Conservation (phyloP, 148 eudicot genomes). For the Rhododendron simsii region DNA sequence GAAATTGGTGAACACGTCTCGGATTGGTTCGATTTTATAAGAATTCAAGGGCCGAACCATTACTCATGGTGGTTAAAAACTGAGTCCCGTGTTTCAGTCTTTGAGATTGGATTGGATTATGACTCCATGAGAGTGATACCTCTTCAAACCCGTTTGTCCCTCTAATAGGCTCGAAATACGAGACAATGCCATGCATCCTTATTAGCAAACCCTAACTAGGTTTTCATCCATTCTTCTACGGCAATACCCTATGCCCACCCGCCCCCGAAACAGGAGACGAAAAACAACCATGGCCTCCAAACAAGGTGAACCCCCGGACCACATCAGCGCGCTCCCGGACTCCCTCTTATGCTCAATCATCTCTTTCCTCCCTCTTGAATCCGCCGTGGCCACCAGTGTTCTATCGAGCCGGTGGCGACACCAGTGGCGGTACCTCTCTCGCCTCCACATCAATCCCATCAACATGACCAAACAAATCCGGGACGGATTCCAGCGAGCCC, state of each 20-base stretch:
- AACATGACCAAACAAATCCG: not conserved
- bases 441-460: not conserved
- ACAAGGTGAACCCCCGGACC: not conserved
- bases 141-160: not conserved
- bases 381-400: not conserved
- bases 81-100: not conserved
- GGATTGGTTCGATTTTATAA: too few relatives aligned
- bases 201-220: not conserved
- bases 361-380: not conserved
- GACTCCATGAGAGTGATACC: too few relatives aligned
- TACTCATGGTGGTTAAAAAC: too few relatives aligned
- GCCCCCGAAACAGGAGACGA: not conserved
- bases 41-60: too few relatives aligned
- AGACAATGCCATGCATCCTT: not conserved
- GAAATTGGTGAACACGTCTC: too few relatives aligned
- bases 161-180: not conserved
- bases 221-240: not conserved
- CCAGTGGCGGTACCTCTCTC: not conserved
- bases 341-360: not conserved
- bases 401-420: not conserved
- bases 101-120: not conserved
- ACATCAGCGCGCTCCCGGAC: not conserved
- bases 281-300: not conserved
- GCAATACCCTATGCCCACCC: not conserved
- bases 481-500: not conserved